Evolutionary conservation across 2,329 filamentous ascomycete species (phyloP).

Genomic region (Cordyceps farinosa): DNA sequence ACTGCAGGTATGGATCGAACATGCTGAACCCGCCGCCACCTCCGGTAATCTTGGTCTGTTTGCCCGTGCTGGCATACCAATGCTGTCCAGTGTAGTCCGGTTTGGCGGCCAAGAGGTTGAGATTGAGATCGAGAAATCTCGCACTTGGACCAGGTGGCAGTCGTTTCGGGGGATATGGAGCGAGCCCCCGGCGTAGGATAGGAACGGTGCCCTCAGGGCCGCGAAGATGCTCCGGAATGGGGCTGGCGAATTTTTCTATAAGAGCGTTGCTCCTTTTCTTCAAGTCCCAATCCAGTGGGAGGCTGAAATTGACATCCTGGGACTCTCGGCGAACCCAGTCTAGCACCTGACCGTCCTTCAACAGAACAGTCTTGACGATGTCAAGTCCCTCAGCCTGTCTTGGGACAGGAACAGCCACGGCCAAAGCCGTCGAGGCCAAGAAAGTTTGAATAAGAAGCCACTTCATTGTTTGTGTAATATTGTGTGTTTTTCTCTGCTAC

Average conservation of each 20-base stretch:
- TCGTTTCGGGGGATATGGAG: constrained; percentile 18
- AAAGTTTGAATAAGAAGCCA: not conserved
- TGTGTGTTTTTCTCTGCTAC: not conserved
- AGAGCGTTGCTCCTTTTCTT: not conserved
- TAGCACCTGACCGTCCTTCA: constrained; percentile 20
- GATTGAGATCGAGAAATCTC: no score
- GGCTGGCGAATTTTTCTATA: not conserved
- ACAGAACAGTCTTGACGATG: constrained; percentile 20
- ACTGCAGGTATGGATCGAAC: constrained; percentile 21
- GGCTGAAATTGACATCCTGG: constrained; percentile 17
- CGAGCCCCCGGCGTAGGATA: constrained; percentile 19
- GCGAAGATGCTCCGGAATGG: constrained; percentile 1
- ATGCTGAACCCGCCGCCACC: constrained; percentile 21
- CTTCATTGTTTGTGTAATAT: not conserved
- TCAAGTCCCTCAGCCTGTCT: constrained; percentile 4
- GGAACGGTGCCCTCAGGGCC: constrained; percentile 23
- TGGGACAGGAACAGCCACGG: not conserved
- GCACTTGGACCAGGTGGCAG: not conserved
- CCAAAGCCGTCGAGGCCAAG: not conserved
- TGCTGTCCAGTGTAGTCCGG: constrained; percentile 20
- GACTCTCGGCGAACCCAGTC: constrained; percentile 23
- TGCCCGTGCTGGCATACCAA: constrained; percentile 22
- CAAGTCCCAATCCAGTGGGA: not conserved
- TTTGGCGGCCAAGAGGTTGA: not conserved
- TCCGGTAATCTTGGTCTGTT: constrained; percentile 19